phyloP scores from a whole-genome alignment of 2,329 filamentous ascomycete genomes.

The Curvularia lunata region DNA sequence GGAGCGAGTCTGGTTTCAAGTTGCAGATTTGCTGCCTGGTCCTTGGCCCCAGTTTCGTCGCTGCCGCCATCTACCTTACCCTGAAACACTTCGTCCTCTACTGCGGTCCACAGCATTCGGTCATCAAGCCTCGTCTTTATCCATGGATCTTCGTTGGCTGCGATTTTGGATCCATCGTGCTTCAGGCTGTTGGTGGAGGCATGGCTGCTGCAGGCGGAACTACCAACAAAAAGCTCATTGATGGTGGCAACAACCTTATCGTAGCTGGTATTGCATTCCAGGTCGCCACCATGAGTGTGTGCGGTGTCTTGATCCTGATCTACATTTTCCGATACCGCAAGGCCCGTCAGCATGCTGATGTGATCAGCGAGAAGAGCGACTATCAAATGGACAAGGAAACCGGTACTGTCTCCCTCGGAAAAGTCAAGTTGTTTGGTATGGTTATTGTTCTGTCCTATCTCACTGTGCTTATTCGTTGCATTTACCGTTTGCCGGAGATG shows the following conservation, averaged over 20 bases:
- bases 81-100: slow-evolving; percentile 56
- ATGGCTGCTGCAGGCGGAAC: slow-evolving; percentile 55
- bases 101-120: slow-evolving; percentile 51
- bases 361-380: slow-evolving; percentile 31
- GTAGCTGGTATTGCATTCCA: slow-evolving; percentile 63
- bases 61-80: slow-evolving; percentile 56
- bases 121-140: slow-evolving; percentile 53
- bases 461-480: slow-evolving; percentile 55
- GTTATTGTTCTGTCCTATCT: slow-evolving; percentile 49
- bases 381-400: slow-evolving; percentile 33
- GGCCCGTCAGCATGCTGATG: slow-evolving; percentile 12
- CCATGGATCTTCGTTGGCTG: slow-evolving; percentile 65
- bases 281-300: slow-evolving; percentile 59
- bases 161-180: slow-evolving; percentile 61
- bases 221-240: slow-evolving; percentile 43
- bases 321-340: slow-evolving; percentile 41
- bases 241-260: slow-evolving; percentile 59
- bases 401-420: slow-evolving; percentile 22
- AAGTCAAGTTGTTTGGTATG: slow-evolving; percentile 30
- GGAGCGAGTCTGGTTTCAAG: slow-evolving; percentile 51
- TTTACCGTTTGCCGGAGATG: slow-evolving; percentile 57
- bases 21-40: slow-evolving; percentile 54
- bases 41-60: slow-evolving; percentile 53
- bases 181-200: slow-evolving; percentile 63
- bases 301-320: slow-evolving; percentile 48